These are phyloP conservation scores for Geosmithia morbida DNA, from an alignment of 2,329 filamentous ascomycete species.

Conservation along the genomic window DNA sequence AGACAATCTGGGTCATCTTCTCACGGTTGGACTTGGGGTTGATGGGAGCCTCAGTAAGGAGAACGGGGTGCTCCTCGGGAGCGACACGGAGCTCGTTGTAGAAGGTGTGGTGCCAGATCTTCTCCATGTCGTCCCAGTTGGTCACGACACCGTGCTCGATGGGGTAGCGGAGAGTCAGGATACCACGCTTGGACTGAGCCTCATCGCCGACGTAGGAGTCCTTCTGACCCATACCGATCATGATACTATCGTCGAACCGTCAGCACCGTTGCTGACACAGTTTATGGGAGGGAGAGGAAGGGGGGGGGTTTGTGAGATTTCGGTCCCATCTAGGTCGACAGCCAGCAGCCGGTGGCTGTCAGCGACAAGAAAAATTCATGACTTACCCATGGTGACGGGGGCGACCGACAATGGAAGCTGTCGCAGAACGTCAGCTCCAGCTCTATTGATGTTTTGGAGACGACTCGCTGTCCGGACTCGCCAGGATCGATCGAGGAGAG, in stretches of 20 bases:
- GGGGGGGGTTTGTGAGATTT: not conserved
- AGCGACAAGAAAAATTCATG: conserved; percentile 1
- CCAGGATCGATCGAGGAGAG: not conserved
- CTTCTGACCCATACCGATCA: conserved; percentile 99
- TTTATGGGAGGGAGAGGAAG: not conserved
- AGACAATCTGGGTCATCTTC: conserved; percentile 99
- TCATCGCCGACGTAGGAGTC: conserved; percentile 99
- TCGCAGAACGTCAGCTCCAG: conserved; percentile 3
- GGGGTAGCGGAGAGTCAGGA: conserved; percentile 97
- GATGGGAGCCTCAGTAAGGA: conserved; percentile 98
- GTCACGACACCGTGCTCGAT: conserved; percentile 99
- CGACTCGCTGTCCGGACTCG: not conserved
- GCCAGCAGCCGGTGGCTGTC: not conserved
- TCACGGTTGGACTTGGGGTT: conserved; percentile 99
- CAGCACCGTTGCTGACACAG: not conserved
- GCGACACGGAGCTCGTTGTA: conserved; percentile 99
- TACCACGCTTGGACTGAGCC: conserved; percentile 99
- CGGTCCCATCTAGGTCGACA: not conserved
- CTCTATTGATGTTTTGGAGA: not conserved
- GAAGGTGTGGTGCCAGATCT: conserved; percentile 99
- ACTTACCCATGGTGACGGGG: conserved; percentile 99
- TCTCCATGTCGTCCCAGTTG: conserved; percentile 99
- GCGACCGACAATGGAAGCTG: conserved; percentile 98
- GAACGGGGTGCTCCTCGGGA: conserved; percentile 98
- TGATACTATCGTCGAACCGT: conserved; percentile 62